Base-by-base conservation (phyloP, 768 basidiomycete species). In the Fistulinella prunicolor region DNA sequence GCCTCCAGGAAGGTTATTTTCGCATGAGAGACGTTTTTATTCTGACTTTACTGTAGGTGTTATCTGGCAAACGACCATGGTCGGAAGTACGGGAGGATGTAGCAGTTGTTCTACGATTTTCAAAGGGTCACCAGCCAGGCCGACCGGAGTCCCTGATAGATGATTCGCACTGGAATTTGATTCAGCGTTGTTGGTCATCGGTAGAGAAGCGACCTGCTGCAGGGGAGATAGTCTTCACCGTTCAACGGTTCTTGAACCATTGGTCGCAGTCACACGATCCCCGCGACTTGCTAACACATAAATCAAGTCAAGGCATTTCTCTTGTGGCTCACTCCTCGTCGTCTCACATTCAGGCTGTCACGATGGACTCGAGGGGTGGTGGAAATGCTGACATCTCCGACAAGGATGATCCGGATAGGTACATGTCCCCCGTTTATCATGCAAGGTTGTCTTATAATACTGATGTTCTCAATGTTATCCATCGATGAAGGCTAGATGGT, bases 1-100 rank as follows among this genome's bases (percentile, higher is more conserved):
- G 28, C 9, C 58, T 60, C 6, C 58, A 60, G 51, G 58, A 1
- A 72, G 7, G 51, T 38, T 3, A 0, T 0, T 26, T 67, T 0
- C 0, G 3, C 6, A 20, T 3, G 2, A 13, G 20, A 3, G 2
- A 0, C 6, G 2, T 8, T 0, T 12, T 1, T 16, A 3, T 19
- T 17, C 42, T 29, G 12, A 46, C 3, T 4, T 8, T 20, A 5
- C 28, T 46, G 12, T 22, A 70, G 76, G 55, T 54, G 6, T 28
- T 58, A 20, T 58, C 59, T 0, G 49, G 59, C 0, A 40, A 53
- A 23, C 32, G 34, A 10, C 59, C 58, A 4, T 58, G 52, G 56
- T 44, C 32, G 1, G 50, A 54, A 20, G 12, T 47, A 14, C 30
- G 13, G 8, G 6, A 20, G 12, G 47, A 50, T 9, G 16, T 5